Evolutionary conservation across 768 basidiomycete genomes (phyloP).

Genomic region (Polyporus arcularius): DNA sequence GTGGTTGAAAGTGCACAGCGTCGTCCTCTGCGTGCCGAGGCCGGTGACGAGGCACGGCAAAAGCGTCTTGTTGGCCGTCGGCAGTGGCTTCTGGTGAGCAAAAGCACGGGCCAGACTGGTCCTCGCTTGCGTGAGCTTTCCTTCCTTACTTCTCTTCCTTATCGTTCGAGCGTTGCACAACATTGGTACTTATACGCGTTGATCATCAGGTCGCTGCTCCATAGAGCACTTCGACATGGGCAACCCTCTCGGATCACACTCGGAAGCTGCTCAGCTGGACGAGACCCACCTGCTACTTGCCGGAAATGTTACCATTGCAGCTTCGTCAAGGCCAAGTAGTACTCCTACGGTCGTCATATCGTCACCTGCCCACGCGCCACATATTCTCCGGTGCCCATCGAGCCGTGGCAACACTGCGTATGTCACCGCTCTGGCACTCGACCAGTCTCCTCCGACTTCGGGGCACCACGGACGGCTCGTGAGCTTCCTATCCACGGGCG

Average conservation of each 20-base stretch:
- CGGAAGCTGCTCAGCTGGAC: constrained; percentile 1
- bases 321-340: constrained; percentile 42
- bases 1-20: no score
- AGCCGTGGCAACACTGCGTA: constrained; percentile 32
- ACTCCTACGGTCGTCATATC: constrained; percentile 42
- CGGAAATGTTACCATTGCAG: constrained; percentile 59
- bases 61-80: no score
- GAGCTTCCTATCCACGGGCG: constrained; percentile 67
- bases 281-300: constrained; percentile 55
- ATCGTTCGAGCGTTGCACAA: no score
- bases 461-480: constrained; percentile 46
- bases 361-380: constrained; percentile 33
- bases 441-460: constrained; percentile 64
- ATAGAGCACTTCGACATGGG: constrained; percentile 31
- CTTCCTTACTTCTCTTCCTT: no score
- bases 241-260: background rate
- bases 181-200: background rate
- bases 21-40: no score
- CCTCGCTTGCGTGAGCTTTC: no score
- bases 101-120: no score
- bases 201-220: constrained; percentile 62
- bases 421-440: constrained; percentile 69
- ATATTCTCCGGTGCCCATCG: constrained; percentile 48
- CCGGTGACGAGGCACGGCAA: no score
- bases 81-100: no score